Evolutionary conservation across 2,329 filamentous ascomycete species (phyloP).

Genomic region (Aplosporella prunicola): DNA sequence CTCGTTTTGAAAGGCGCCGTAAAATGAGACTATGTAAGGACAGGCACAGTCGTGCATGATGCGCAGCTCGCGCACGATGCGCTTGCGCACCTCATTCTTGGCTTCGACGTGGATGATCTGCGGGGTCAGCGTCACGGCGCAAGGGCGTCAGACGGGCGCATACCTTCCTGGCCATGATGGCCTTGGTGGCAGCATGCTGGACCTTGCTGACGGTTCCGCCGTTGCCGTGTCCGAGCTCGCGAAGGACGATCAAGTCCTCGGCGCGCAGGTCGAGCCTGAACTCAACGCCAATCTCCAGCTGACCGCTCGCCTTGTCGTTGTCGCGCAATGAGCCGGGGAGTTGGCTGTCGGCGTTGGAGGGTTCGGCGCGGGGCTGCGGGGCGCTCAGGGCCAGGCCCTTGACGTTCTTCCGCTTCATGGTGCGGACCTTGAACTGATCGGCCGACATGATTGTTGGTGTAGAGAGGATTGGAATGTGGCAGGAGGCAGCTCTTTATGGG

Average conservation of each 20-base stretch:
- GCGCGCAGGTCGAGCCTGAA: constrained; percentile 88
- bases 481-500: constrained; percentile 1
- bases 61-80: constrained; percentile 92
- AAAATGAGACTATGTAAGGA: constrained; percentile 94
- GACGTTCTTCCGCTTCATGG: constrained; percentile 98
- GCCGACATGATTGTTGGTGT: constrained; percentile 39
- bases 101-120: constrained; percentile 97
- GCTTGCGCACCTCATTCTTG: constrained; percentile 92
- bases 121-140: constrained; percentile 6
- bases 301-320: constrained; percentile 54
- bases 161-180: constrained; percentile 97
- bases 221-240: constrained; percentile 92
- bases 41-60: constrained; percentile 98
- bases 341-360: constrained; percentile 62
- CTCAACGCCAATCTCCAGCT: constrained; percentile 91
- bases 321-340: constrained; percentile 51
- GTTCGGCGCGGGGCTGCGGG: constrained; percentile 61
- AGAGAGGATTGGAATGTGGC: not conserved
- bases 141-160: constrained; percentile 13
- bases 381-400: constrained; percentile 87
- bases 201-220: constrained; percentile 98
- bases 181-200: constrained; percentile 85
- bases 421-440: constrained; percentile 56
- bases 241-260: constrained; percentile 85
- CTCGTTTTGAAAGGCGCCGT: constrained; percentile 92